These are phyloP conservation scores for Sporothrix mexicana DNA, from an alignment of 2,329 filamentous ascomycete species.

Conservation along the genomic window DNA sequence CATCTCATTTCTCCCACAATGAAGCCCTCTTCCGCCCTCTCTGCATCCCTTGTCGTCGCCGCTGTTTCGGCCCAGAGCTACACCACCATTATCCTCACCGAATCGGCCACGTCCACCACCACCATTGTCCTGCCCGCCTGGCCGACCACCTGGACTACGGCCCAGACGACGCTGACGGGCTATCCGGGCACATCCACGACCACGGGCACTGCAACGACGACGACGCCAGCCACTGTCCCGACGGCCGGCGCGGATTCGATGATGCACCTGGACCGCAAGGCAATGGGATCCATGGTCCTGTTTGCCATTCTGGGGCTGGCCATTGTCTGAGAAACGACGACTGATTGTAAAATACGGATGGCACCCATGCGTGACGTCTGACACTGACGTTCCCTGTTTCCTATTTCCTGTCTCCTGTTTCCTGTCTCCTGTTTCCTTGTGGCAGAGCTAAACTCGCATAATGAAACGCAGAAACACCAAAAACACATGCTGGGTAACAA, in stretches of 20 bases:
- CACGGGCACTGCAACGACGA: conserved; percentile 24
- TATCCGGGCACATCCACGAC: conserved; percentile 5
- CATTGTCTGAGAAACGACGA: conserved; percentile 35
- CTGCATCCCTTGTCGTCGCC: conserved; percentile 11
- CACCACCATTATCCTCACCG: conserved; percentile 35
- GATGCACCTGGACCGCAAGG: conserved; percentile 35
- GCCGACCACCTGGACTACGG: conserved; percentile 30
- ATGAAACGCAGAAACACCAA: conserved; percentile 16
- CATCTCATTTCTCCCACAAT: background rate
- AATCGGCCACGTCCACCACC: conserved; percentile 33
- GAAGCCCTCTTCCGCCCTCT: conserved; percentile 14
- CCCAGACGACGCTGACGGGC: background rate
- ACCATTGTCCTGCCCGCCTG: conserved; percentile 36
- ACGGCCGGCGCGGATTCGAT: conserved; percentile 36
- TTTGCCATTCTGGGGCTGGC: conserved; percentile 37
- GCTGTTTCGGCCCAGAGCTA: conserved; percentile 29
- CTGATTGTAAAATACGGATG: too few relatives aligned
- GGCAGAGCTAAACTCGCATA: conserved; percentile 6
- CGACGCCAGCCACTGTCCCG: conserved; percentile 34
- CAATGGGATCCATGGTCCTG: conserved; percentile 35
- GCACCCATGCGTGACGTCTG: conserved; percentile 8
- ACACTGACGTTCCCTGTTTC: background rate
- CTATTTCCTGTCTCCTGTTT: too few relatives aligned
- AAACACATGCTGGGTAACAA: conserved; percentile 11
- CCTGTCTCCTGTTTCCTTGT: too few relatives aligned